phyloP scores from a whole-genome alignment of 192 early-diverging fungal genomes.

The Mortierella antarctica region DNA sequence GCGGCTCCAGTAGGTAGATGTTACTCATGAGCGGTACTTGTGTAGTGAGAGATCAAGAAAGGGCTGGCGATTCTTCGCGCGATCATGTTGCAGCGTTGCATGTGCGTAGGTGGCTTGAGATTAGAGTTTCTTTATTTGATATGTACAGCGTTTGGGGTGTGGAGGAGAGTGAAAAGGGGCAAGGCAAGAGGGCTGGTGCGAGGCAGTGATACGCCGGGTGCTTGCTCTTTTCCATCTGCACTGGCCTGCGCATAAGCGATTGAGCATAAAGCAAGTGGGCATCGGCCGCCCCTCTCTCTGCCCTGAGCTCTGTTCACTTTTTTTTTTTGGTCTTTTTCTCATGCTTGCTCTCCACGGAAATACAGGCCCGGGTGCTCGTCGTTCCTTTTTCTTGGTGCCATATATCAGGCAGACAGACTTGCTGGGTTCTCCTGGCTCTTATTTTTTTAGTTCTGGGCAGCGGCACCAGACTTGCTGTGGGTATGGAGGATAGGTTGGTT shows the following conservation, averaged over 20 bases:
- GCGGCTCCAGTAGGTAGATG: constrained; percentile 66
- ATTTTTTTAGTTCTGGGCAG: constrained; percentile 28
- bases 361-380: background rate
- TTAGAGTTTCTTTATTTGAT: background rate
- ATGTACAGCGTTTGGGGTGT: background rate
- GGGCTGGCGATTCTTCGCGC: too few species aligned
- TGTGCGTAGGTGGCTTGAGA: background rate
- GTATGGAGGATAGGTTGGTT: constrained; percentile 41
- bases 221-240: too few species aligned
- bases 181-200: too few species aligned
- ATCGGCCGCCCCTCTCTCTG: background rate
- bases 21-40: constrained; percentile 52
- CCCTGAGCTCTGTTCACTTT: background rate
- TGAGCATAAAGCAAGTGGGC: too few species aligned
- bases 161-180: background rate
- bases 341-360: background rate
- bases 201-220: too few species aligned
- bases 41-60: too few species aligned
- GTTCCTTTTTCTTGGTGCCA: background rate
- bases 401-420: background rate
- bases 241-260: too few species aligned
- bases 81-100: too few species aligned
- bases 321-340: background rate
- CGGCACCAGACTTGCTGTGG: constrained; percentile 46
- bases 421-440: background rate